A percentile compares a stretch with the other conserved stretches of the same genome.
phyloP scores from a whole-genome alignment of 306 rosid species.

The Prunus mira region DNA sequence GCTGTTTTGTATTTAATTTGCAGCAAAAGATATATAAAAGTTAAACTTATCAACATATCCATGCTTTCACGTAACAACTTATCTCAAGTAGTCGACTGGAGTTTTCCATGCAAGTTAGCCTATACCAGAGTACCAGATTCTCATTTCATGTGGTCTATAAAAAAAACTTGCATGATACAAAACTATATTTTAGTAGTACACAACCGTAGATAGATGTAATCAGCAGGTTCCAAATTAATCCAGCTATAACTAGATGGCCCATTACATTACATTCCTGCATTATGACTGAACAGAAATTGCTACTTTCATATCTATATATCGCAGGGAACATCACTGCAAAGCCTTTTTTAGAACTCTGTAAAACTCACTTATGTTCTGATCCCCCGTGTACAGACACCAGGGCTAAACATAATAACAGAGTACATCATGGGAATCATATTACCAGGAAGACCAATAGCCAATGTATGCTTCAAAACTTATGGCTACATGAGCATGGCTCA shows the following conservation, averaged over 20 bases:
- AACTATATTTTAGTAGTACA: background rate
- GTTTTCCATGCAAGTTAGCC: background rate
- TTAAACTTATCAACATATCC: background rate
- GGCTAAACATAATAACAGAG: slow-evolving; percentile 76
- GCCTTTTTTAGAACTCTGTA: background rate
- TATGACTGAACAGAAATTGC: background rate
- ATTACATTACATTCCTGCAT: background rate
- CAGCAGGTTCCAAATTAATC: background rate
- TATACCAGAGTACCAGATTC: background rate
- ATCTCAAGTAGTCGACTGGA: background rate
- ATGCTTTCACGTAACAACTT: background rate
- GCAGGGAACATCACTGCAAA: background rate
- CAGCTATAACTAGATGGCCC: background rate
- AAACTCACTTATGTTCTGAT: slow-evolving; percentile 7
- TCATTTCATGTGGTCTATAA: background rate
- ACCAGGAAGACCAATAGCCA: slow-evolving; percentile 83
- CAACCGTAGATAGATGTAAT: background rate
- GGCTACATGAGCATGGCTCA: slow-evolving; percentile 79
- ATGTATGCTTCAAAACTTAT: slow-evolving; percentile 86
- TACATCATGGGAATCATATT: slow-evolving; percentile 71
- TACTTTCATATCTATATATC: background rate
- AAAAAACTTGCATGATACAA: background rate
- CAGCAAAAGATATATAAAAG: background rate
- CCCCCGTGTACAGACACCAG: slow-evolving; percentile 52
- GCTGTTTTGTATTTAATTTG: background rate